Evolutionary conservation across 345 rosid species (phyloP), one percentile per base, ranked within the genome.

Genomic region (Lepidium aucheri): DNA sequence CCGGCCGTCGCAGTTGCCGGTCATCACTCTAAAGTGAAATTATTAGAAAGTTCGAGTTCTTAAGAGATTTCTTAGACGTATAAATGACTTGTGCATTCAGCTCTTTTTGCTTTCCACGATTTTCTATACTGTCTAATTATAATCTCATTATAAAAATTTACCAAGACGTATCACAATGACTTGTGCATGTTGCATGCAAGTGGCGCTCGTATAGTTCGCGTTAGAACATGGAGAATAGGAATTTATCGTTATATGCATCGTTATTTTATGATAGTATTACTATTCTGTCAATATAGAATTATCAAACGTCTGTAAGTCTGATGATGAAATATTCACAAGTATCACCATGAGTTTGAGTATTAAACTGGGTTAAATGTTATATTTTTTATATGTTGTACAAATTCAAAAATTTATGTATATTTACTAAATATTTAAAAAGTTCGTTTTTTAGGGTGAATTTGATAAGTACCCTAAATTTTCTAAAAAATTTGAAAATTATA

Each of bases 1-100:
- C 89, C 95, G n/a, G 45, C 16, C 8, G 24, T 13, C 35, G 18
- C 49, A 16, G 51, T 20, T 24, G 11, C 14, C 64, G 43, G 28
- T 46, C 1, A 15, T 12, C 45, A 60, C 33, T 3, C 8, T 17
- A 17, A 54, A 17, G 22, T 30, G 12, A 26, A 42, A 55, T 3
- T 17, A 26, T 7, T 16, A 35, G 32, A 22, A 3, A 16, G 26
- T 65, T 63, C 10, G 22, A 61, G 33, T 7, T 69, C 44, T 10
- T 3, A 8, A 35, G 62, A 33, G 44, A 54, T n/a, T 33, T 17
- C 7, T 33, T 20, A 34, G 38, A n/a, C 28, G 46, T 45, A 42
- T 50, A 42, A 35, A 17, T 15, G 15, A 16, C 32, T 32, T 15
- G 39, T 50, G 46, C 46, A 38, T 36, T 63, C 47, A 39, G 32